A percentile compares a stretch with the other conserved stretches of the same genome.
These are phyloP conservation scores for Botrytis galanthina DNA, from an alignment of 2,329 filamentous ascomycete species.

Conservation along the genomic window DNA sequence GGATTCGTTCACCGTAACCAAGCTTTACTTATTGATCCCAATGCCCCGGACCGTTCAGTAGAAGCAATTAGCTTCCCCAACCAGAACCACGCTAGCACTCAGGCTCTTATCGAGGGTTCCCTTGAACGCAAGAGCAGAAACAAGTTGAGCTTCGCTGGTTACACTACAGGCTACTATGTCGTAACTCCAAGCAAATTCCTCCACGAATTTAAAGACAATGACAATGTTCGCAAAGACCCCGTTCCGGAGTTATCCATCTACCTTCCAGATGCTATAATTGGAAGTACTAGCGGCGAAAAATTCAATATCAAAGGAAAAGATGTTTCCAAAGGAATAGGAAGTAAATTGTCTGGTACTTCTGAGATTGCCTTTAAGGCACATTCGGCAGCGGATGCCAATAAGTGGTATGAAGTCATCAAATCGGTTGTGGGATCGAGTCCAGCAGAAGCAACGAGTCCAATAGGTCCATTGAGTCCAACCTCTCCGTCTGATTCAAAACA, in stretches of 20 bases:
- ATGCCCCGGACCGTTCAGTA: slow-evolving; percentile 69
- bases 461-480: slow-evolving; percentile 27
- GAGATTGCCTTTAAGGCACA: slow-evolving; percentile 88
- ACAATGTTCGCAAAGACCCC: slow-evolving; percentile 68
- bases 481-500: slow-evolving; percentile 23
- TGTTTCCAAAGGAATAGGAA: slow-evolving; percentile 73
- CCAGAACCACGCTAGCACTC: slow-evolving; percentile 76
- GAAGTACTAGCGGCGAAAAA: slow-evolving; percentile 69
- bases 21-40: slow-evolving; percentile 73
- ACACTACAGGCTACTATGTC: slow-evolving; percentile 82
- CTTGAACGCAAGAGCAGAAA: slow-evolving; percentile 90
- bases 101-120: slow-evolving; percentile 80
- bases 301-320: slow-evolving; percentile 98
- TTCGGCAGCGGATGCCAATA: slow-evolving; percentile 72
- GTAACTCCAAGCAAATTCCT: slow-evolving; percentile 84
- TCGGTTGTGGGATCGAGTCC: slow-evolving; percentile 29
- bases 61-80: slow-evolving; percentile 81
- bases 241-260: slow-evolving; percentile 86
- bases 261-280: slow-evolving; percentile 83
- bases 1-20: slow-evolving; percentile 73
- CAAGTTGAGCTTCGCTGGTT: slow-evolving; percentile 71
- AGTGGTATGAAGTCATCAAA: slow-evolving; percentile 76
- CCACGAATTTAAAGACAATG: slow-evolving; percentile 95
- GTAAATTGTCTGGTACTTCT: slow-evolving; percentile 74
- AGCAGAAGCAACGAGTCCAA: slow-evolving; percentile 26